These are phyloP conservation scores for Cryptosporidium tyzzeri DNA, from an alignment of 169 alveolate genomes.

Conservation along the genomic window DNA sequence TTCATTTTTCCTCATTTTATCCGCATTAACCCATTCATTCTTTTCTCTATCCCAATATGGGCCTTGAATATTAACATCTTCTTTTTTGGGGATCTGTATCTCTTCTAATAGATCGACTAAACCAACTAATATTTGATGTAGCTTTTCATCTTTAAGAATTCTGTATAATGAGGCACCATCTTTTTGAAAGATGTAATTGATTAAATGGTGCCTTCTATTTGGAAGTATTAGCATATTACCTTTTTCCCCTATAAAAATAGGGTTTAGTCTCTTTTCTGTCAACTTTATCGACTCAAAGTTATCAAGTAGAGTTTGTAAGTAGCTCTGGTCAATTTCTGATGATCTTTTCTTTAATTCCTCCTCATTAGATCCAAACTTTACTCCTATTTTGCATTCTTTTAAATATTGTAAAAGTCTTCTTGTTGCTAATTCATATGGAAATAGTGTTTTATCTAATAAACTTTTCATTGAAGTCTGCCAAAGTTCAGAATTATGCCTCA, in stretches of 20 bases:
- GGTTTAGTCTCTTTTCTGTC: conserved; percentile 35
- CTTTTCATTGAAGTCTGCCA: conserved; percentile 9
- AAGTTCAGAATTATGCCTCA: conserved; percentile 16
- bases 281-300: conserved; percentile 21
- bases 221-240: conserved; percentile 43
- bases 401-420: conserved; percentile 40
- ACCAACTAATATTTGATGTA: not conserved
- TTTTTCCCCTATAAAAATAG: conserved; percentile 39
- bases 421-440: conserved; percentile 48
- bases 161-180: conserved; percentile 24
- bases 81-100: conserved; percentile 45
- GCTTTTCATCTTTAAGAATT: conserved; percentile 28
- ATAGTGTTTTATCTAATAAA: conserved; percentile 18
- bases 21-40: conserved; percentile 58
- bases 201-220: conserved; percentile 44
- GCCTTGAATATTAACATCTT: conserved; percentile 17
- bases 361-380: conserved; percentile 25
- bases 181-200: conserved; percentile 41
- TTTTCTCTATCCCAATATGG: conserved; percentile 62
- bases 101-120: conserved; percentile 18
- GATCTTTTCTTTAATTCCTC: conserved; percentile 24
- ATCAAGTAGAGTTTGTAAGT: conserved; percentile 44
- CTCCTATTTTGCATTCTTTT: conserved; percentile 56
- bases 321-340: conserved; percentile 7
- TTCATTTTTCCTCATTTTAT: conserved; percentile 28